Evolutionary conservation across 768 basidiomycete genomes (phyloP), one percentile per base, ranked within the genome.

Genomic region (Phylloporus arenicola): DNA sequence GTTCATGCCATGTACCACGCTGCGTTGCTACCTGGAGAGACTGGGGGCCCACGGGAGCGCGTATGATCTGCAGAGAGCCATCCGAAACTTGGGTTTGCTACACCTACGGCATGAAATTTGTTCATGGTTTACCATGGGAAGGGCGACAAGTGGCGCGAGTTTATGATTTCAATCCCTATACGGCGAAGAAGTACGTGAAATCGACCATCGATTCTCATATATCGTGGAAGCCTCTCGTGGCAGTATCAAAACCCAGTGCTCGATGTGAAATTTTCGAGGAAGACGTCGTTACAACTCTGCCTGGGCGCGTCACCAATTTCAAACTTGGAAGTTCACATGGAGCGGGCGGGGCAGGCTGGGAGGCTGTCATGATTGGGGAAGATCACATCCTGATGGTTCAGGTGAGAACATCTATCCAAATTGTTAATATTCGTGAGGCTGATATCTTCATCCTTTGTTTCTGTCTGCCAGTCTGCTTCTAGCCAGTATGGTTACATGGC

Each of bases 71-170:
- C 33, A 54, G 63, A 24, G 54, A 52, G 4, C 60, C 64, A 13
- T 64, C 65, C 17, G 64, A 67, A 6, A 55, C 44, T 13, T 72
- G 70, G 71, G 63, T 71, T 19, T 70, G 70, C 41, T 69, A 65
- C 47, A 52, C 67, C 14, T 67, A 70, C 22, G 71, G 71, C 3
- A 64, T 63, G 57, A 70, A 59, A 30, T 71, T 64, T 22, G 51
- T 69, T 16, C 63, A 57, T 33, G 54, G 56, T 39, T 35, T 64
- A 25, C 54, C 53, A 29, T 65, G 67, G 58, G 57, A 54, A 7
- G 19, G 43, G 4, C 55, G 51, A 22, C 55, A 57, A 0, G 31
- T 27, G 5, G 69, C 64, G 13, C 52, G 60, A 6, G 53, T 64
- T 7, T 64, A 70, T 43, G 71, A 72, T 55, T 72, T 72, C 24